These are phyloP conservation scores for Xylariaceae sp. DNA, from an alignment of 2,329 filamentous ascomycete species.

Conservation along the genomic window DNA sequence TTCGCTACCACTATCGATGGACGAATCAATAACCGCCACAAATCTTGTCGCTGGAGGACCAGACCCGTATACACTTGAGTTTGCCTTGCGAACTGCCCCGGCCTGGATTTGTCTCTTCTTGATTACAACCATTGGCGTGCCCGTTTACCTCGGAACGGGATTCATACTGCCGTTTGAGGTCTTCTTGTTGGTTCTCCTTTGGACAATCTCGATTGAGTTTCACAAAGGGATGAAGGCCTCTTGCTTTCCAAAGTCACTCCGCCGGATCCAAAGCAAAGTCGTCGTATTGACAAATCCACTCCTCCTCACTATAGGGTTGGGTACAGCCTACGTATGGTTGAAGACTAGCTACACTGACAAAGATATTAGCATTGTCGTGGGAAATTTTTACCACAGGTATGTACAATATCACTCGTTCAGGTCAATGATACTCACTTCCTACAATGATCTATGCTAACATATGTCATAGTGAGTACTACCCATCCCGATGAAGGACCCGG, in stretches of 20 bases:
- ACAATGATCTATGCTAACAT: no score
- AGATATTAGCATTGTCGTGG: slow-evolving; percentile 18
- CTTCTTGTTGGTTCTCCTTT: slow-evolving; percentile 26
- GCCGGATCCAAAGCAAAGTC: slow-evolving; percentile 14
- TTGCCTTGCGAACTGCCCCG: slow-evolving; percentile 23
- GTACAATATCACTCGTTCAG: no score
- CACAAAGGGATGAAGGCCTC: slow-evolving; percentile 24
- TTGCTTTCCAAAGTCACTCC: slow-evolving; percentile 12
- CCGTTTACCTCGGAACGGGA: slow-evolving; percentile 20
- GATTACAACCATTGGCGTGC: slow-evolving; percentile 23
- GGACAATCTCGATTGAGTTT: slow-evolving; percentile 25
- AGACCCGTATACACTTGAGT: slow-evolving; percentile 12
- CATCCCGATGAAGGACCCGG: no score
- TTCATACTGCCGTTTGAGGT: slow-evolving; percentile 28
- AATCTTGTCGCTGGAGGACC: not conserved
- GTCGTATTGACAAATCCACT: slow-evolving; percentile 28
- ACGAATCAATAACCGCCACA: slow-evolving; percentile 15
- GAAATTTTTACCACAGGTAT: slow-evolving; percentile 19
- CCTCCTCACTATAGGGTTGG: slow-evolving; percentile 24
- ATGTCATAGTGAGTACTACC: no score
- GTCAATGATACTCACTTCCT: no score
- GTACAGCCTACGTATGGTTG: slow-evolving; percentile 28
- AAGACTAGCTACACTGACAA: slow-evolving; percentile 21
- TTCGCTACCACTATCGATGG: slow-evolving; percentile 12
- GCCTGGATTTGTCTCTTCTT: slow-evolving; percentile 27